Percentiles rank a stretch among this genome's conserved stretches.
phyloP scores from a whole-genome alignment of 306 rosid species.

The Begonia loranthoides region DNA sequence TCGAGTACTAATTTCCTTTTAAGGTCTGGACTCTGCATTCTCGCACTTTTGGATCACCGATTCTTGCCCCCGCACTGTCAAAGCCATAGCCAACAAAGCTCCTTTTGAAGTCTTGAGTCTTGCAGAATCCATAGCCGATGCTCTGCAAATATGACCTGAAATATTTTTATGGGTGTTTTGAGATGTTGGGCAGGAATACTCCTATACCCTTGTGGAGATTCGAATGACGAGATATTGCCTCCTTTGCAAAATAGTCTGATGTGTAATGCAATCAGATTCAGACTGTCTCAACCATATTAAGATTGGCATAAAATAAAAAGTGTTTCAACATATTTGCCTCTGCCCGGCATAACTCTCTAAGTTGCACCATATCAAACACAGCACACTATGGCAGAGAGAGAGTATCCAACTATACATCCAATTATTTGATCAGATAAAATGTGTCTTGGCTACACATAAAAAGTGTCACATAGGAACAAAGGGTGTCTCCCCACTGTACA shows the following conservation, averaged over 20 bases:
- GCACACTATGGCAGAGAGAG: constrained; percentile 1
- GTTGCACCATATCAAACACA: no score
- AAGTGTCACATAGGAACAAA: neutral
- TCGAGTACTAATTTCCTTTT: constrained; percentile 18
- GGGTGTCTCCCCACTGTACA: constrained; percentile 27
- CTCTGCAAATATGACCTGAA: constrained; percentile 46
- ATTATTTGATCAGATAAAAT: neutral
- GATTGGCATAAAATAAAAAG: no score
- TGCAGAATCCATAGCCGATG: constrained; percentile 79
- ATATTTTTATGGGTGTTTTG: neutral
- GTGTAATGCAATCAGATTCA: no score
- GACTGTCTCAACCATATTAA: no score
- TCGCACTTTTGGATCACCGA: constrained; percentile 93
- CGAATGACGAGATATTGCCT: no score
- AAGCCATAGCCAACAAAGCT: constrained; percentile 53
- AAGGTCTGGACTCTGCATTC: constrained; percentile 36
- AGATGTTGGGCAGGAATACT: no score
- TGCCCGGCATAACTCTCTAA: no score
- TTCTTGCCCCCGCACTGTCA: constrained; percentile 81
- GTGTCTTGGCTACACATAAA: neutral
- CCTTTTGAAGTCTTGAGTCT: constrained; percentile 86
- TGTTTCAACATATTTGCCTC: no score
- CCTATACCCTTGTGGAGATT: no score
- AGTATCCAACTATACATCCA: neutral
- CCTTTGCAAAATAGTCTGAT: no score